Base-by-base conservation (phyloP, 257 asterid species). In the Penstemon barbatus region DNA sequence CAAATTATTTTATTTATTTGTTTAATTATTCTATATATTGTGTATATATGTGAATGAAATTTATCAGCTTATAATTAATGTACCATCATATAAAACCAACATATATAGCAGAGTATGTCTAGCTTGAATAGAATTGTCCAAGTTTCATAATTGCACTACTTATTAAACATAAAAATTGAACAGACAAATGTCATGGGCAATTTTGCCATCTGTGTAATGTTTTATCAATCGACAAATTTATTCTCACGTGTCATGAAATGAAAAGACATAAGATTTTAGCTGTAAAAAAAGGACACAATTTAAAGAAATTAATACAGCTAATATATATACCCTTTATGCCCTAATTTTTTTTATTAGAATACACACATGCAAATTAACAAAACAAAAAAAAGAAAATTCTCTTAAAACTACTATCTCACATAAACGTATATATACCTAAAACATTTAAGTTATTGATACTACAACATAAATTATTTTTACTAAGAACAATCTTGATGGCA, bases 161-260 rank as follows among this genome's bases (percentile, higher is more conserved):
- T 49, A 49, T 49, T 49, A 49, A n/a, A 49, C 54, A 49, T 3
- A 8, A 49, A 49, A 49, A 49, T n/a, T 9, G n/a, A 49, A 49
- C 18, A 49, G 18, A 49, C 15, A 49, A 15, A 2, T 49, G 54
- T 49, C 54, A 49, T 49, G 54, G 51, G 54, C 15, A 49, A 49
- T 49, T 49, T 15, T 19, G 11, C 54, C 11, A 9, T 49, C 54
- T 49, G 11, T 46, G 51, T 12, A 46, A 6, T 46, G 11, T 7
- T 9, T 49, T 49, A 49, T 49, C 15, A 9, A 12, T 49, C 54
- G 54, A 49, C 54, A 49, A 49, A 15, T 49, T 49, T 49, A 49
- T 49, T 49, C 54, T 49, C 54, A 49, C 54, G 9, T 49, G 54
- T 49, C 54, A 49, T n/a, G 54, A 49, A 49, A 49, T 49, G 54